phyloP scores from a whole-genome alignment of 352 stramenopile species.

The Phytophthora hibernalis region DNA sequence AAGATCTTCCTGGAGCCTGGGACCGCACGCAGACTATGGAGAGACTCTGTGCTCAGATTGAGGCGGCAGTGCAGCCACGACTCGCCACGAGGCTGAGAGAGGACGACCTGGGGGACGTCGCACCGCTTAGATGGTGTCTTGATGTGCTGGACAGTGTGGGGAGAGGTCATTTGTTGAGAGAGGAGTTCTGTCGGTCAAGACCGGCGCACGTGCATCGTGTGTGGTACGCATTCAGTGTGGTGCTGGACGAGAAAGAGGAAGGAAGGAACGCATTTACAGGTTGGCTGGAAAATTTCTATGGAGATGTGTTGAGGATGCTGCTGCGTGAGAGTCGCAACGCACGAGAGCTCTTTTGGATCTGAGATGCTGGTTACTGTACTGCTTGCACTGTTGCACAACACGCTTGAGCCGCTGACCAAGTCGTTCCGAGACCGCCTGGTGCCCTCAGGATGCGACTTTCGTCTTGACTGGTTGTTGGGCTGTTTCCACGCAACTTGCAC shows the following conservation, averaged over 20 bases:
- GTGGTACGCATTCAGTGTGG: slow-evolving; percentile 58
- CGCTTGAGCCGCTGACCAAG: slow-evolving; percentile 51
- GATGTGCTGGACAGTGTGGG: slow-evolving; percentile 62
- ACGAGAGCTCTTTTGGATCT: slow-evolving; percentile 55
- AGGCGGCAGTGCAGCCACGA: slow-evolving; percentile 54
- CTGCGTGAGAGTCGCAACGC: slow-evolving; percentile 55
- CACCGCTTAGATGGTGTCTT: slow-evolving; percentile 54
- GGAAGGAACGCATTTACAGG: slow-evolving; percentile 27
- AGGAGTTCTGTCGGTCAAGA: slow-evolving; percentile 57
- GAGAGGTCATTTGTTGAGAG: slow-evolving; percentile 46
- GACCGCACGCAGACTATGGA: slow-evolving; percentile 64
- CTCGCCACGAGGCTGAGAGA: slow-evolving; percentile 49
- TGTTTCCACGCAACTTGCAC: slow-evolving; percentile 54
- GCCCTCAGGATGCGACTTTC: slow-evolving; percentile 31
- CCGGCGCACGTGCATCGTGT: slow-evolving; percentile 57
- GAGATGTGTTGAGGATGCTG: slow-evolving; percentile 59
- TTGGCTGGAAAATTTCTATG: slow-evolving; percentile 71
- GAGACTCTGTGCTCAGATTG: slow-evolving; percentile 62
- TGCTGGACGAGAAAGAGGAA: slow-evolving; percentile 12
- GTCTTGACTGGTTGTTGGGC: slow-evolving; percentile 41
- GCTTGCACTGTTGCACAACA: slow-evolving; percentile 55
- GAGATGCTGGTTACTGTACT: slow-evolving; percentile 42
- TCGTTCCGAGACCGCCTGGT: slow-evolving; percentile 65
- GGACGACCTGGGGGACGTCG: slow-evolving; percentile 50
- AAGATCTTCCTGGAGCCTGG: slow-evolving; percentile 65